These are phyloP conservation scores for Termitomyces sp. DNA, from an alignment of 768 basidiomycete genomes.

Conservation along the genomic window DNA sequence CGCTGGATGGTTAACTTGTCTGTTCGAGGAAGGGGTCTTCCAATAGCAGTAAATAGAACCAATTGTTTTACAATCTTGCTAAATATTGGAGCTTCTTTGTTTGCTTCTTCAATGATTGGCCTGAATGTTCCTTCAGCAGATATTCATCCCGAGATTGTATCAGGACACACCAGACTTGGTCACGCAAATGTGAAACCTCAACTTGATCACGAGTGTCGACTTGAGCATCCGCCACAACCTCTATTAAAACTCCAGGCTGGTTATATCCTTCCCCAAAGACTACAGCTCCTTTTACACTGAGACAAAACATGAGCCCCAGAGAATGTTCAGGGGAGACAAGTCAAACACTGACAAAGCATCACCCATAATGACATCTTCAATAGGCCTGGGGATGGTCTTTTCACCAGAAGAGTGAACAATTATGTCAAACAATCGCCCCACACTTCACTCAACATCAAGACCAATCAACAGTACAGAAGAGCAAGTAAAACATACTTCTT, in stretches of 20 bases:
- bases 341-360: background rate
- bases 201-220: background rate
- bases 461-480: background rate
- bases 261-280: background rate
- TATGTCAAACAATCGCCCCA: background rate
- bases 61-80: no score
- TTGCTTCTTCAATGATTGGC: no score
- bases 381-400: background rate
- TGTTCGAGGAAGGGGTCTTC: no score
- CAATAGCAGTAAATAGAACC: no score
- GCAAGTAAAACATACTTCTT: background rate
- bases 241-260: background rate
- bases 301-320: no score
- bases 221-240: background rate
- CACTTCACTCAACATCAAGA: background rate
- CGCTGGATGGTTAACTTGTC: no score
- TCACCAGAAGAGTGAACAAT: constrained; percentile 6
- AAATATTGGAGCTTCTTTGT: no score
- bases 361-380: background rate
- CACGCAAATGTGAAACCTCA: background rate
- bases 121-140: no score
- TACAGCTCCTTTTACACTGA: background rate
- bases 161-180: constrained; percentile 3
- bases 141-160: background rate
- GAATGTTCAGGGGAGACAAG: no score